Percentiles rank a stretch among this genome's conserved stretches.
These are phyloP conservation scores for Globisporangium parvum DNA, from an alignment of 352 stramenopile genomes.

Conservation along the genomic window DNA sequence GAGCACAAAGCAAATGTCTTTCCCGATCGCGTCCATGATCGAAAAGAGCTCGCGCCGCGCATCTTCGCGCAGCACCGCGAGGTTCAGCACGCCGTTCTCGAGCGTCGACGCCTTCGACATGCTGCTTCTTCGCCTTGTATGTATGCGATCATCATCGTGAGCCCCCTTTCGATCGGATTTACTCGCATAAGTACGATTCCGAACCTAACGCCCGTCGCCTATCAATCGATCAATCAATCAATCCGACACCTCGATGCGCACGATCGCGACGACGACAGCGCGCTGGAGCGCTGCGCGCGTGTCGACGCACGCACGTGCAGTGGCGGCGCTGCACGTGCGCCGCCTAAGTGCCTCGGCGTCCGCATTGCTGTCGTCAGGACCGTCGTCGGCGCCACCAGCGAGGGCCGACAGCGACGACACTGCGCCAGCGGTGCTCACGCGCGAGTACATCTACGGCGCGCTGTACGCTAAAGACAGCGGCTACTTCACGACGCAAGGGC, in stretches of 20 bases:
- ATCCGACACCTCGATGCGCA: too few species aligned
- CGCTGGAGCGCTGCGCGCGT: too few species aligned
- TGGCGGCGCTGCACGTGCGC: not conserved
- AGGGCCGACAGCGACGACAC: not conserved
- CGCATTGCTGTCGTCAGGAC: not conserved
- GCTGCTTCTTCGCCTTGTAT: not conserved
- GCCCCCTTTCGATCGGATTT: too few species aligned
- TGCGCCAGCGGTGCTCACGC: conserved; percentile 38
- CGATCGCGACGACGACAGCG: not conserved
- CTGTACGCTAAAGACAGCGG: conserved; percentile 73
- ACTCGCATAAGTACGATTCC: too few species aligned
- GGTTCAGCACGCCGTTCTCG: conserved; percentile 81
- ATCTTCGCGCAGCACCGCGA: conserved; percentile 81
- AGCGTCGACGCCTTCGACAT: conserved; percentile 81
- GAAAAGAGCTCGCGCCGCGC: conserved; percentile 78
- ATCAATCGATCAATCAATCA: too few species aligned
- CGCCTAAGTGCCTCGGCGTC: not conserved
- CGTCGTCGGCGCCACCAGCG: not conserved
- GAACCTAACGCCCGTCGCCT: too few species aligned
- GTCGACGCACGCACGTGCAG: not conserved
- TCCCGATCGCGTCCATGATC: conserved; percentile 79
- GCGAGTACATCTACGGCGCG: conserved; percentile 80
- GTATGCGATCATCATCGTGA: too few species aligned
- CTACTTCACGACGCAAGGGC: conserved; percentile 77
- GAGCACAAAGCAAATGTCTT: conserved; percentile 86